These are phyloP conservation scores for Boletus speciosus DNA, from an alignment of 768 basidiomycete species.

Conservation along the genomic window DNA sequence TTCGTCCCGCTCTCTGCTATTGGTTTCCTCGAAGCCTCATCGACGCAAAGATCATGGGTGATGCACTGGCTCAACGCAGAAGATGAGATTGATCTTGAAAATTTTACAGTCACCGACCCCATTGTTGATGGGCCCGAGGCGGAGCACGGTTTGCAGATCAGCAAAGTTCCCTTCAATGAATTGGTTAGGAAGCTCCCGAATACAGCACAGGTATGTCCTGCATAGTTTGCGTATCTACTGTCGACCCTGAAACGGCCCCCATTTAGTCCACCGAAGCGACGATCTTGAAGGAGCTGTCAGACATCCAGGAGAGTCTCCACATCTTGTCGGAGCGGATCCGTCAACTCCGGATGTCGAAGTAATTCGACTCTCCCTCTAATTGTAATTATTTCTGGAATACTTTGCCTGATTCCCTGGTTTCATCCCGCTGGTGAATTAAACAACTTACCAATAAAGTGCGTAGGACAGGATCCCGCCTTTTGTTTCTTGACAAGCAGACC, in stretches of 20 bases:
- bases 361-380: background rate
- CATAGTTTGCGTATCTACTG: background rate
- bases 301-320: constrained; percentile 45
- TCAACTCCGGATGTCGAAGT: constrained; percentile 20
- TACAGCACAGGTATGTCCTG: constrained; percentile 55
- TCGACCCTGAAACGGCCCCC: constrained; percentile 2
- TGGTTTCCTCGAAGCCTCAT: constrained; percentile 68
- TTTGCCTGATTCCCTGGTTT: background rate
- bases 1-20: constrained; percentile 72
- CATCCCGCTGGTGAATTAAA: background rate
- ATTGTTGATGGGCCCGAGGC: constrained; percentile 52
- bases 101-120: constrained; percentile 56
- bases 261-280: constrained; percentile 66
- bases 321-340: constrained; percentile 37
- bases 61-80: constrained; percentile 60
- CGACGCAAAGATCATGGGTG: constrained; percentile 58
- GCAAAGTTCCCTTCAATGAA: constrained; percentile 65
- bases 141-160: constrained; percentile 58
- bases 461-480: background rate
- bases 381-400: background rate
- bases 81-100: constrained; percentile 58
- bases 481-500: background rate
- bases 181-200: constrained; percentile 72
- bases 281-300: constrained; percentile 60
- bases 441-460: constrained; percentile 1